Evolutionary conservation across 352 stramenopile species (phyloP).

Genomic region (Phytopythium sindhum): DNA sequence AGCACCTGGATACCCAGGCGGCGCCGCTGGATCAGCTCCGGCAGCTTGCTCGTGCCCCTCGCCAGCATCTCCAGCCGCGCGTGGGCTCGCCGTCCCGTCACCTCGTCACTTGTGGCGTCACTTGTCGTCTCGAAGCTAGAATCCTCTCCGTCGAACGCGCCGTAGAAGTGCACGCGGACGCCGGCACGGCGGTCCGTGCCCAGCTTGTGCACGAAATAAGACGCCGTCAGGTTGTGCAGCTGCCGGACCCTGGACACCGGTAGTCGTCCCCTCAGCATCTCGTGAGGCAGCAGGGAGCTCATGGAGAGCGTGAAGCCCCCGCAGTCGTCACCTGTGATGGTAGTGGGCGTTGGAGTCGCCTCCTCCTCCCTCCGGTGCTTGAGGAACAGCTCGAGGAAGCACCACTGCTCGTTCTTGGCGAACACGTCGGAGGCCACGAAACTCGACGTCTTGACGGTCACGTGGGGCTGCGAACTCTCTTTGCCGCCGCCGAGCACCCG

Average conservation of each 20-base stretch:
- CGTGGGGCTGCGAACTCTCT: not conserved
- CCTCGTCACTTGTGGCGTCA: too few species aligned
- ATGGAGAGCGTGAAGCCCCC: constrained; percentile 35
- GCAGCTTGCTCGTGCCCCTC: constrained; percentile 15
- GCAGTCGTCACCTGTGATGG: not conserved
- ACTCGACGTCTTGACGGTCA: constrained; percentile 5
- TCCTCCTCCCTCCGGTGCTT: constrained; percentile 4
- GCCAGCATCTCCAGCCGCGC: constrained; percentile 20
- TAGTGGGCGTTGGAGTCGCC: not conserved
- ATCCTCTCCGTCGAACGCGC: constrained; percentile 15
- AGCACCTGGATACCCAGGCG: constrained; percentile 27
- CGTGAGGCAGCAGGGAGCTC: constrained; percentile 15
- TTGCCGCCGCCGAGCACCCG: not conserved
- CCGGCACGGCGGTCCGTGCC: constrained; percentile 3
- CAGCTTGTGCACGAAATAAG: constrained; percentile 19
- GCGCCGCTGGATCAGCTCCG: constrained; percentile 22
- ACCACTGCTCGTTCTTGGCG: constrained; percentile 28
- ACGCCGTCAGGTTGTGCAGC: constrained; percentile 17
- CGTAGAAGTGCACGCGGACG: constrained; percentile 22
- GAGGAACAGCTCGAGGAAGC: constrained; percentile 24
- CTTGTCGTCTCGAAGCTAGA: not conserved
- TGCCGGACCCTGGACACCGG: constrained; percentile 12
- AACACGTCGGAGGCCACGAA: constrained; percentile 11
- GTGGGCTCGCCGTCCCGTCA: not conserved
- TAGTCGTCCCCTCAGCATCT: constrained; percentile 17